Percentiles rank a stretch among this genome's conserved stretches.
phyloP scores from a whole-genome alignment of 1,284 basidiomycete species.

The Meripilus lineatus region DNA sequence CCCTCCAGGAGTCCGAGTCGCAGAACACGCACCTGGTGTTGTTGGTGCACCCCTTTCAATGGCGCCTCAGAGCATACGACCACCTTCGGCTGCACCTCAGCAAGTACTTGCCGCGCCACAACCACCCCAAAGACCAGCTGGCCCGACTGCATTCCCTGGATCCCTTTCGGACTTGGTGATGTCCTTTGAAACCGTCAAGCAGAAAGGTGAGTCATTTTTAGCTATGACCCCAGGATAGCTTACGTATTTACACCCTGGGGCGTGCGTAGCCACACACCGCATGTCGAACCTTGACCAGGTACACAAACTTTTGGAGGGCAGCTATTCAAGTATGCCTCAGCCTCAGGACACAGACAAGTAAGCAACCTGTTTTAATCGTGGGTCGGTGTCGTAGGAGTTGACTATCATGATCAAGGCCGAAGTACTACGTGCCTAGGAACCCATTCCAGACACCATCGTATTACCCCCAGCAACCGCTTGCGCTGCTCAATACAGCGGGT shows the following conservation, averaged over 20 bases:
- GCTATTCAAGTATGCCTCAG: constrained; percentile 85
- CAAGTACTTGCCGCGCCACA: constrained; percentile 24
- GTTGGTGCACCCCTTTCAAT: constrained; percentile 21
- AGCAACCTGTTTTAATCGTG: constrained; percentile 23
- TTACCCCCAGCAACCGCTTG: constrained; percentile 89
- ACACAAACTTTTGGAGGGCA: constrained; percentile 89
- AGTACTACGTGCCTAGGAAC: constrained; percentile 95
- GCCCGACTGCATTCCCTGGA: constrained; percentile 61
- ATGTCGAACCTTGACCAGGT: constrained; percentile 86
- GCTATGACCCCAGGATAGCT: neutral
- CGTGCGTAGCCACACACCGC: constrained; percentile 66
- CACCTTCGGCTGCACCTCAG: constrained; percentile 28
- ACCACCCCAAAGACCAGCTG: constrained; percentile 20
- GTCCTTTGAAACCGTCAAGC: constrained; percentile 94
- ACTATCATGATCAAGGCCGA: constrained; percentile 54
- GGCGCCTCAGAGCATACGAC: constrained; percentile 19
- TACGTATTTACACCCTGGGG: no score
- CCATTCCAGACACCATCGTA: constrained; percentile 90
- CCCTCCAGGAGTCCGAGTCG: constrained; percentile 63
- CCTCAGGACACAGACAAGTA: constrained; percentile 94
- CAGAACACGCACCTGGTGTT: constrained; percentile 19
- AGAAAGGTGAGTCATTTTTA: constrained; percentile 68
- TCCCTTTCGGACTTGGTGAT: constrained; percentile 90
- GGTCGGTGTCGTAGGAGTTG: constrained; percentile 6
- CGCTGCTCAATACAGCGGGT: constrained; percentile 79